Base-by-base conservation (phyloP, 257 asterid genomes). In the Plantago elongata region DNA sequence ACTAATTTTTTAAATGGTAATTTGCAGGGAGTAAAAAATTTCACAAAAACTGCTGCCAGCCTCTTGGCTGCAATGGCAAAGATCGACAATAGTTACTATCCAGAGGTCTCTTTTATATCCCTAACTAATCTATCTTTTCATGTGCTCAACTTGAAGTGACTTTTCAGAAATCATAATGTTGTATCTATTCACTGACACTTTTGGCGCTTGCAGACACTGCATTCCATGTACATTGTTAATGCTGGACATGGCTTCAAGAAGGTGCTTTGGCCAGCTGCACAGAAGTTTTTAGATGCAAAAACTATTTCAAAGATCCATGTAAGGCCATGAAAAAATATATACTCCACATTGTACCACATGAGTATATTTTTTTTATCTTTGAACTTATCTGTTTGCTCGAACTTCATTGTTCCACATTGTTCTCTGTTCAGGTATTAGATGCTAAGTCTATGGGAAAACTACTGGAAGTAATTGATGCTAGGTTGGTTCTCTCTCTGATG, bases 211-310 rank as follows among this genome's bases (percentile, higher is more conserved):
- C 84, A 93, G 97, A 93, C 97, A 6, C 93, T 93, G 66, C 86
- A 89, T 64, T 79, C 74, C 69, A 84, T 93, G 97, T 93, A 77
- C 61, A 65, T 89, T 73, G 95, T 87, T 49, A 93, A 93, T 79
- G 97, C 99, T 60, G 96, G 97, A 67, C 66, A 90, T 72, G 95
- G 86, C 62, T 89, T 93, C 81, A 89, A 79, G 78, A 89, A 83
- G 78, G 82, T 87, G 76, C 86, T 91, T 63, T 91, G 98, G 98
- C 98, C 96, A 37, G 95, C 96, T 63, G 95, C 95, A 58, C 90
- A 86, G 77, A 91, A 80, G 74, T 79, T 91, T 67, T 79, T 91
- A 49, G 98, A 91, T 78, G 30, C 90, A 71, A 88, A 84, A 77
- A 88, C 96, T 55, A 83, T 88, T 60, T 78, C 78, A 8, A 91